These are phyloP conservation scores for Cystobasidium tubakii DNA, from an alignment of 768 basidiomycete genomes.

Conservation along the genomic window DNA sequence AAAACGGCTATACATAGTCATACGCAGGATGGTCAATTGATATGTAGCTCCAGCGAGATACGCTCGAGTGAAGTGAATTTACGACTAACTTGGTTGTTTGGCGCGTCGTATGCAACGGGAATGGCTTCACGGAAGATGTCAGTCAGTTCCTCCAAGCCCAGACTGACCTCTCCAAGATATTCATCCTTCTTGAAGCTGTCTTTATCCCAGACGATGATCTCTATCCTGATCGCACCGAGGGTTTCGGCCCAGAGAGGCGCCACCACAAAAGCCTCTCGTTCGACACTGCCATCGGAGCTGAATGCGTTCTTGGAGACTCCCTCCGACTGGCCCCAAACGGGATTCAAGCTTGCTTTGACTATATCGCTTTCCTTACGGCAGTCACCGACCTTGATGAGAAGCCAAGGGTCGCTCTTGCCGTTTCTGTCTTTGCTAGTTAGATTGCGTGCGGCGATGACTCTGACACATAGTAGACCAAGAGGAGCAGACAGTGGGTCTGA, in stretches of 20 bases:
- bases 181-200: conserved; percentile 77
- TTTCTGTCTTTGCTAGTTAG: conserved; percentile 45
- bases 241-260: conserved; percentile 36
- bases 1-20: conserved; percentile 52
- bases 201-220: conserved; percentile 89
- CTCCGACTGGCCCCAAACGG: conserved; percentile 40
- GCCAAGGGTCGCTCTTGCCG: conserved; percentile 43
- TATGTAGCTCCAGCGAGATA: too few relatives aligned
- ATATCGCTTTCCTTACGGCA: conserved; percentile 35
- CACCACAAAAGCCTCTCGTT: conserved; percentile 18
- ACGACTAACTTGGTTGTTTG: conserved; percentile 62
- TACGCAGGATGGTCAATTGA: not conserved
- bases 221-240: conserved; percentile 52
- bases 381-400: conserved; percentile 21
- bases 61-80: conserved; percentile 14
- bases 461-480: conserved; percentile 34
- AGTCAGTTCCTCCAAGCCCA: conserved; percentile 72
- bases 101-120: conserved; percentile 58
- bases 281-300: not conserved
- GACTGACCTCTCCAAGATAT: conserved; percentile 79
- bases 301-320: not conserved
- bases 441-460: conserved; percentile 40
- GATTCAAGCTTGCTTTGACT: conserved; percentile 41
- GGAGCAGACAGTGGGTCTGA: conserved; percentile 17
- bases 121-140: conserved; percentile 47